Evolutionary conservation across 352 stramenopile species (phyloP), one percentile per base, ranked within the genome.

Genomic region (Achlya hypogyna): DNA sequence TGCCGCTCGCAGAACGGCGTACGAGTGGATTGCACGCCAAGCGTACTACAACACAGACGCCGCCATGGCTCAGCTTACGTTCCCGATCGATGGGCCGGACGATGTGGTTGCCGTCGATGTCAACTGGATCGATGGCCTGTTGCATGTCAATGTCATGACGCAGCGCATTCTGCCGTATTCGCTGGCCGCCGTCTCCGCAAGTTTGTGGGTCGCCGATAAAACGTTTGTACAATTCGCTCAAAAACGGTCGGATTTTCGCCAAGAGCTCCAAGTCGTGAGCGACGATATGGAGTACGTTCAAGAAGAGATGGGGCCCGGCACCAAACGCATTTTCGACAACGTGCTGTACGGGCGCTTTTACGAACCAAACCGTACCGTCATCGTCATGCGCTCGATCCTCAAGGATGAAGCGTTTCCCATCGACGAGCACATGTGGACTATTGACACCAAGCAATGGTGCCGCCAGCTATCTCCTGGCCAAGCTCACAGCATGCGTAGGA

Each of bases 361-460:
- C 16, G 54, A 63, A n/a, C 35, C 35, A 9, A 35, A 56, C 8
- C 54, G 54, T 9, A 63, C 54, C 1, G 29, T 35, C 1, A 8
- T 63, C 14, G 54, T 63, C 54, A 43, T 63, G n/a, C 54, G 54
- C 18, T 25, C 54, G 35, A 63, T 63, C 22, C 31, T 63, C 18
- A 22, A 51, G 20, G 54, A 63, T n/a, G 54, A 63, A 14, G 18
- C 14, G 4, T 45, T 49, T 6, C 54, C 54, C 0, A 31, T 35
- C 28, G 54, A 31, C n/a, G 23, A 5, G 54, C 1, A 8, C 10
- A 31, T 14, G 54, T 63, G 54, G 54, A 63, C 32, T 9, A 27
- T 63, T 14, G 54, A 63, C 54, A 63, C 32, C 8, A 45, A 63
- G 23, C 14, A 49, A 63, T 63, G 54, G 54, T 63, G 27, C 23